Evolutionary conservation across 805 yeast genomes (phyloP).

Genomic region (Pichia gijzeniarum): DNA sequence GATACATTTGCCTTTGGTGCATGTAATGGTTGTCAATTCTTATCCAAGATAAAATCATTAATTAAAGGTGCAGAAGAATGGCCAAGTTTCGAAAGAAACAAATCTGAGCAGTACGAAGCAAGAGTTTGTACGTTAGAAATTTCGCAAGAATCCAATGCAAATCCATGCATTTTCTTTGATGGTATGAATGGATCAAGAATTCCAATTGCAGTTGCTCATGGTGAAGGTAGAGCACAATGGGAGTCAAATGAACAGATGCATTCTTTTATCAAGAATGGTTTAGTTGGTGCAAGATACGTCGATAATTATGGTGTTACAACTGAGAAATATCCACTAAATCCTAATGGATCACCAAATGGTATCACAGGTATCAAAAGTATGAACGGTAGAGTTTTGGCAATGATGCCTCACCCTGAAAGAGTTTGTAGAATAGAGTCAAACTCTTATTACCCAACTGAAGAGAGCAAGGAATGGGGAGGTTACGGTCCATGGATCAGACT

Average conservation of each 20-base stretch:
- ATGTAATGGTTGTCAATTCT: conserved; percentile 97
- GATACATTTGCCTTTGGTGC: conserved; percentile 98
- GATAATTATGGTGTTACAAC: conserved; percentile 88
- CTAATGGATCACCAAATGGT: conserved; percentile 92
- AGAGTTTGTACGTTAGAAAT: conserved; percentile 87
- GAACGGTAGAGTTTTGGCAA: conserved; percentile 90
- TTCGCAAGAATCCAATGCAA: conserved; percentile 37
- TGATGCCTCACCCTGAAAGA: conserved; percentile 99
- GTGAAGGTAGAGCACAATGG: conserved; percentile 91
- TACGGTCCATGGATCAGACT: conserved; percentile 94
- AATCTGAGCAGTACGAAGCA: conserved; percentile 93
- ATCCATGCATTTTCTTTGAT: conserved; percentile 63
- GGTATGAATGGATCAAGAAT: conserved; percentile 90
- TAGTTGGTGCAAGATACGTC: conserved; percentile 70
- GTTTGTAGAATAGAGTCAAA: conserved; percentile 81
- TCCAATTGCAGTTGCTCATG: conserved; percentile 98
- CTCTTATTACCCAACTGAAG: conserved; percentile 76
- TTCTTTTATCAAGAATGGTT: conserved; percentile 44
- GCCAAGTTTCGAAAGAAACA: conserved; percentile 92
- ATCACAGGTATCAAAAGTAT: conserved; percentile 87
- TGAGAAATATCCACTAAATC: conserved; percentile 84
- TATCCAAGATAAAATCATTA: conserved; percentile 74
- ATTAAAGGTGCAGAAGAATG: conserved; percentile 93
- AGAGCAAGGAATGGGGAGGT: conserved; percentile 61
- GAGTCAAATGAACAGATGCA: conserved; percentile 37